phyloP scores from a whole-genome alignment of 257 asterid genomes.

The Linaria vulgaris region DNA sequence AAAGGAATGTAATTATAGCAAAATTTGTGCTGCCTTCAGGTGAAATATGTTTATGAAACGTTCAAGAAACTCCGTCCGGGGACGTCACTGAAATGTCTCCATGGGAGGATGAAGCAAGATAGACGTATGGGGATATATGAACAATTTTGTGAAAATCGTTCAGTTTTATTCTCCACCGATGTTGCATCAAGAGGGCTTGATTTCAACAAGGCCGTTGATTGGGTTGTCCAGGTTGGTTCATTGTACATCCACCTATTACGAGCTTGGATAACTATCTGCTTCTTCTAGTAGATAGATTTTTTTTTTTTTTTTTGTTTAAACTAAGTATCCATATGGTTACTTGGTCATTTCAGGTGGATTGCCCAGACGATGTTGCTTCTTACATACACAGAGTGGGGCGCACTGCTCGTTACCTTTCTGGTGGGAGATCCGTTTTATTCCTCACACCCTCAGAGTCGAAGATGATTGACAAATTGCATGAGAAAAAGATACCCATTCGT shows the following conservation, averaged over 20 bases:
- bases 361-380: constrained; percentile 88
- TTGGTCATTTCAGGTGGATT: constrained; percentile 65
- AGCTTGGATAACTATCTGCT: neutral
- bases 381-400: constrained; percentile 98
- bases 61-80: constrained; percentile 98
- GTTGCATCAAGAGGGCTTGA: constrained; percentile 97
- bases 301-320: no score
- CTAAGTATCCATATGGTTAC: constrained; percentile 19
- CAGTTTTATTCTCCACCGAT: constrained; percentile 80
- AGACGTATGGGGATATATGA: constrained; percentile 75
- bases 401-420: constrained; percentile 91
- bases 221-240: constrained; percentile 93
- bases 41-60: constrained; percentile 71
- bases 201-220: constrained; percentile 83
- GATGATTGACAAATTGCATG: constrained; percentile 76
- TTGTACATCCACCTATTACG: constrained; percentile 3
- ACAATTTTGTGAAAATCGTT: constrained; percentile 67
- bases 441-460: constrained; percentile 79
- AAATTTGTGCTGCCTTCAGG: constrained; percentile 45
- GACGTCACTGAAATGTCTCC: constrained; percentile 76
- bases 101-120: constrained; percentile 93
- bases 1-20: constrained; percentile 19
- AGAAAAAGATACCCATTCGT: constrained; percentile 75
- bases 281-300: neutral
- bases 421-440: constrained; percentile 82